Conservation (phyloP, 164 flowering plant genomes). For the Echeveria elegans region DNA sequence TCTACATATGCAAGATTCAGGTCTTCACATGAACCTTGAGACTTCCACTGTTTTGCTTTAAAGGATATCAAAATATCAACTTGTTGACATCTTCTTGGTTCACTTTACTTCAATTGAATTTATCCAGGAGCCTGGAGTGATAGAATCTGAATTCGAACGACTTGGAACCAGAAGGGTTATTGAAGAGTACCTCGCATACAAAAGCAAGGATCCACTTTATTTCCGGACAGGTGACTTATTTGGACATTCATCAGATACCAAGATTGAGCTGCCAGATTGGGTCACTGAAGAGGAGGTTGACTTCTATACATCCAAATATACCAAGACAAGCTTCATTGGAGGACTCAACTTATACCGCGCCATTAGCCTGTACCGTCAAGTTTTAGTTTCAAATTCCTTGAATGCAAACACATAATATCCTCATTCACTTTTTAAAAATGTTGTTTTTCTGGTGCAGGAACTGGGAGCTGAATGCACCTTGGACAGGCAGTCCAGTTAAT, state of each 20-base stretch:
- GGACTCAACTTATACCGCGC: conserved; percentile 32
- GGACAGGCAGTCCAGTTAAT: conserved; percentile 40
- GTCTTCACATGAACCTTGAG: conserved; percentile 17
- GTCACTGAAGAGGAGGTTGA: conserved; percentile 25
- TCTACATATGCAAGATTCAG: conserved; percentile 73
- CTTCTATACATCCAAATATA: conserved; percentile 23
- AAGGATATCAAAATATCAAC: too few relatives aligned
- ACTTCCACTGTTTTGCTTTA: background rate
- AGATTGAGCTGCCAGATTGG: conserved; percentile 24
- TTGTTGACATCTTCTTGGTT: background rate
- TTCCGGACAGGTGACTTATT: conserved; percentile 32
- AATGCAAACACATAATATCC: background rate
- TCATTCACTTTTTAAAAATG: background rate
- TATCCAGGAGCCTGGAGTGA: conserved; percentile 30
- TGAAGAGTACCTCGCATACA: conserved; percentile 18
- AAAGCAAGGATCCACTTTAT: conserved; percentile 20
- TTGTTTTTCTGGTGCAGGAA: conserved; percentile 23
- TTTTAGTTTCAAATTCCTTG: background rate
- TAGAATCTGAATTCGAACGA: conserved; percentile 26
- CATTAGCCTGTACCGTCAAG: conserved; percentile 7
- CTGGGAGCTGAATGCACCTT: conserved; percentile 62
- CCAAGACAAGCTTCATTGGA: conserved; percentile 34
- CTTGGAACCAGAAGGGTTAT: conserved; percentile 22
- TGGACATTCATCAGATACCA: conserved; percentile 12
- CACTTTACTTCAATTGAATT: background rate